Evolutionary conservation across 306 rosid genomes (phyloP), one percentile per base, ranked within the genome.

Genomic region (Rosa persica): DNA sequence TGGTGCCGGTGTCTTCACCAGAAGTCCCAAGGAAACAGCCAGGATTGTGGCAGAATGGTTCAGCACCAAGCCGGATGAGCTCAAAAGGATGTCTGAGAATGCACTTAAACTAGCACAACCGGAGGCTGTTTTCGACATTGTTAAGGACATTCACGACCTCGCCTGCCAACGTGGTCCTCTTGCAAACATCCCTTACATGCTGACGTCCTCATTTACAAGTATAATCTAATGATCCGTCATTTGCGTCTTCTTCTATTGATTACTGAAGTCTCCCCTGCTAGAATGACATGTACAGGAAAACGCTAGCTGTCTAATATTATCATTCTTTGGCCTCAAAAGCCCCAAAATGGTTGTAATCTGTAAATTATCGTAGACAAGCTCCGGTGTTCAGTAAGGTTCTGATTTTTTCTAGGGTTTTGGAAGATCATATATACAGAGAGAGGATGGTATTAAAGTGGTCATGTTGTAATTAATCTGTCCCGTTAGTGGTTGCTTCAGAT

Each of bases 1-100:
- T 76, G 99, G 97, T 36, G 99, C 98, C 5, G 99, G 99, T 48
- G 98, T 96, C 62, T 96, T 96, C 90, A 93, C 97, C 1, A 85
- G 99, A 43, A 93, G 97, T 81, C 84, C 99, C 12, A 91, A 85
- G 62, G 98, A 93, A 83, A 96, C 98, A 5, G 96, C 98, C 1
- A 84, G 78, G 81, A 80, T 91, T 9, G 98, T 96, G 72, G 83
- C 90, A 0, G 97, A 90, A 83, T 96, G 99, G 99, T 96, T 96
- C 85, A 91, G 92, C 81, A 85, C 89, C 39, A 93, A 91, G 72
- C 76, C 85, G 46, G 91, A 96, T 65, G 96, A 93, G 15, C 90
- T 84, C 61, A 80, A 86, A 76, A 76, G 22, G 84, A 91, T 88
- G 96, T 89, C 98, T 19, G 91, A 87, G 76, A 91, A 91, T 81